phyloP scores from a whole-genome alignment of 495 filamentous ascomycete genomes.

The Penicillium odoratum region DNA sequence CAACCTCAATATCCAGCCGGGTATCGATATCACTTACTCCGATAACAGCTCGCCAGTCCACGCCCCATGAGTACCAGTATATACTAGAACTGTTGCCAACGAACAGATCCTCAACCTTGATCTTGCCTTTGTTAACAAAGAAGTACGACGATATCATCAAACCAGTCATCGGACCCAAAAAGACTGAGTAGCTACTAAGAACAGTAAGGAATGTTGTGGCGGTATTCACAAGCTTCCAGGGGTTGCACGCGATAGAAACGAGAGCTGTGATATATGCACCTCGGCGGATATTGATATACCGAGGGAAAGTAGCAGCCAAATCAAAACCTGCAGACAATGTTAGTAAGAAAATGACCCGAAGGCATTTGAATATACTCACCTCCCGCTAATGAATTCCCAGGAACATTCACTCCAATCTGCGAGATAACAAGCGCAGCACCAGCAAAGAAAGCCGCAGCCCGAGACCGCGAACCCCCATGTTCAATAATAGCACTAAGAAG shows the following conservation, averaged over 20 bases:
- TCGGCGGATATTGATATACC: conserved; percentile 52
- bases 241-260: conserved; percentile 48
- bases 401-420: conserved; percentile 36
- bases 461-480: conserved; percentile 24
- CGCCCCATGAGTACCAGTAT: conserved; percentile 42
- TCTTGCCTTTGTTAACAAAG: conserved; percentile 35
- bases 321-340: conserved; percentile 31
- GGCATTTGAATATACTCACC: conserved; percentile 21
- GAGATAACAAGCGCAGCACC: conserved; percentile 38
- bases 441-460: conserved; percentile 47
- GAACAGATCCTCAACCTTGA: conserved; percentile 44
- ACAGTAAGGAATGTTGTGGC: conserved; percentile 50
- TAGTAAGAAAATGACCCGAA: not conserved
- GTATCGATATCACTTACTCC: conserved; percentile 21
- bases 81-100: conserved; percentile 27
- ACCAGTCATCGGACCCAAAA: conserved; percentile 47
- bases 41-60: conserved; percentile 45
- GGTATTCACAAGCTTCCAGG: conserved; percentile 52
- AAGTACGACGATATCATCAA: conserved; percentile 44
- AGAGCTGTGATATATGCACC: conserved; percentile 44
- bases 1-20: not conserved
- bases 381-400: conserved; percentile 37
- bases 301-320: conserved; percentile 44
- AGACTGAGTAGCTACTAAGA: conserved; percentile 49
- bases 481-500: conserved; percentile 36